phyloP scores from a whole-genome alignment of 2,329 filamentous ascomycete species.

The Orbilia ellipsospora region DNA sequence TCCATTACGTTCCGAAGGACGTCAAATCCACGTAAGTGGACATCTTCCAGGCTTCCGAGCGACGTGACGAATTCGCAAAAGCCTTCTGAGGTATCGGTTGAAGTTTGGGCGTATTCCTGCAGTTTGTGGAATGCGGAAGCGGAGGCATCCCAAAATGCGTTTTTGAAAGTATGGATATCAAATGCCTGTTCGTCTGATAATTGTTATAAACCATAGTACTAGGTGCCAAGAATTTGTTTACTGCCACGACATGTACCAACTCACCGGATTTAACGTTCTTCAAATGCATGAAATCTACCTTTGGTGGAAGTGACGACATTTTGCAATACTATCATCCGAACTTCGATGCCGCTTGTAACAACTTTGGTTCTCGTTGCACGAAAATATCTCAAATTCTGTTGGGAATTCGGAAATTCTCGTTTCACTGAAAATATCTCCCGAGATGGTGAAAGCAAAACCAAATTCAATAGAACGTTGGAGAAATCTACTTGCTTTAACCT shows the following conservation, averaged over 20 bases:
- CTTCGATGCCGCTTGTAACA: too few relatives aligned
- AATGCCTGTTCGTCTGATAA: not conserved
- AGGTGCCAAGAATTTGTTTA: not conserved
- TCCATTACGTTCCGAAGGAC: not conserved
- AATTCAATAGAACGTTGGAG: too few relatives aligned
- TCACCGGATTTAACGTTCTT: not conserved
- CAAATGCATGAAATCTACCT: constrained; percentile 13
- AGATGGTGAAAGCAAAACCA: too few relatives aligned
- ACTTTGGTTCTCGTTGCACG: too few relatives aligned
- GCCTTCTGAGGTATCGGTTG: not conserved
- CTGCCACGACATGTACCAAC: not conserved
- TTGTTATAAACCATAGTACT: not conserved
- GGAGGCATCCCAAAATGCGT: constrained; percentile 4
- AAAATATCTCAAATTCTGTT: too few relatives aligned
- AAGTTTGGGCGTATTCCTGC: not conserved
- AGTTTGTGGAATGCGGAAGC: not conserved
- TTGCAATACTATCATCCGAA: too few relatives aligned
- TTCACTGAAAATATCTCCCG: too few relatives aligned
- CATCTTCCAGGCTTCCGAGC: not conserved
- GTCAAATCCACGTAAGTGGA: not conserved
- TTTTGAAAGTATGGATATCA: constrained; percentile 5
- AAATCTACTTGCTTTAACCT: too few relatives aligned
- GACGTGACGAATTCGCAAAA: constrained; percentile 5
- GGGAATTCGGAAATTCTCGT: too few relatives aligned
- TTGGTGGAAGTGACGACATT: constrained; percentile 17